Base-by-base conservation (phyloP, 1,284 basidiomycete species). In the Melampsora americana region DNA sequence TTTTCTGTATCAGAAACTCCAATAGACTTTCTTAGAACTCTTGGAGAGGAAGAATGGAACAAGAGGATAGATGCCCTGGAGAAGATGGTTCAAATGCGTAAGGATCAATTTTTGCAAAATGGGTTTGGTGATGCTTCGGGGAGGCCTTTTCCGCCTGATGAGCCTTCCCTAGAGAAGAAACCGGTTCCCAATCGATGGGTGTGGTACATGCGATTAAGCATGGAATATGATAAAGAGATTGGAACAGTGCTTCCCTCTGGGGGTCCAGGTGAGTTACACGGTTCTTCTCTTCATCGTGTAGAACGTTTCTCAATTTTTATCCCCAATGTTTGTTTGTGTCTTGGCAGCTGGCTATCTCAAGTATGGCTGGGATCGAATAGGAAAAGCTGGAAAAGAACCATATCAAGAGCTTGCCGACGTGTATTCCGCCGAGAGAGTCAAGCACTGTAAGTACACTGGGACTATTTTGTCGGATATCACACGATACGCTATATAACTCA, bases 321-420 rank as follows among this genome's bases (percentile, higher is more conserved):
- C 53, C 1, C 48, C 2, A 12, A 48, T 46, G 42, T 5, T 18
- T 46, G 12, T 64, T 30, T 20, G n/a, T 20, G 53, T 39, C 62
- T 53, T 73, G 9, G 23, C 50, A 73, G 70, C 70, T 65, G 70
- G 70, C 5, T 73, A 73, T 59, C 56, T 73, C 60, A 73, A 73
- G 56, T 73, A 73, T 64, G 70, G 70, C 39, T 73, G 70, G 70
- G 70, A 73, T 73, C 70, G 70, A 35, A 46, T 73, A 28, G 70
- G 70, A 59, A 50, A 53, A 28, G 48, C 61, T 35, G 70, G 70
- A 44, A 73, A 73, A 62, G 60, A 73, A 20, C 70, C 70, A 50
- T 73, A 73, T 23, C 70, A 73, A 66, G 70, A 73, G 46, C 30
- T 73, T 28, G 61, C 70, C 3, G 70, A 73, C 48, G 64, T 66